Base-by-base conservation (phyloP, 495 filamentous ascomycete genomes). In the Neohortaea acidophila region DNA sequence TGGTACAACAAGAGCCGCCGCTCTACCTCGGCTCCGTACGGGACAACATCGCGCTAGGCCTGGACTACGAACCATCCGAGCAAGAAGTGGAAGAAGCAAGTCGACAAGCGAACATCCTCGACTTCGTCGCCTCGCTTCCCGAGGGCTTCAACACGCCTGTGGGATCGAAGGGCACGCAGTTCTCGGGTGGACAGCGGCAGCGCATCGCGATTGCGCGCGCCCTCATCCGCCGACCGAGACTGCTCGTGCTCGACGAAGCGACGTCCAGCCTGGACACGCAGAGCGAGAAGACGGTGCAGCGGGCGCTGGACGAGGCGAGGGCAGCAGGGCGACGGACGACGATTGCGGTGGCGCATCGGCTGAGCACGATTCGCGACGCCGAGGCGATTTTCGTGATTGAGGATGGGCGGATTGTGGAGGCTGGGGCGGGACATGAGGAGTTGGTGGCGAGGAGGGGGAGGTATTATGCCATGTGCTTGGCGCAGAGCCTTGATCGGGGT, bases 151-250 rank as follows among this genome's bases (percentile, higher is more conserved):
- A 67, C 24, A 81, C 78, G 5, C 55, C 59, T 13, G 74, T 75
- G 34, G 77, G 79, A 2, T 64, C 67, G 14, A 72, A 72, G 36
- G 78, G 79, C 2, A 63, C 69, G 11, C 66, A 64, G 28, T 67
- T 91, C 35, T 79, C 73, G 0, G 82, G 81, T 3, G 82, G 81
- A 1, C 82, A 91, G 57, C 74, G 73, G 51, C 82, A 87, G 53
- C 63, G 81, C 11, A 55, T 91, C 13, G 68, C 77, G 1, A 80
- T 91, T 36, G 82, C 83, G 1, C 59, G 83, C 15, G 81, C 82
- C 0, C 60, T 87, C 19, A 70, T 91, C 8, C 70, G 81, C 9
- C 68, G 78, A 31, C 81, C 83, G 3, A 59, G 65, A 31, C 59
- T 87, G 21, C 55, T 87, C 44, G 58, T 91, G 21, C 63, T 91